These are phyloP conservation scores for Sarocladium strictum DNA, from an alignment of 2,329 filamentous ascomycete species.

Conservation along the genomic window DNA sequence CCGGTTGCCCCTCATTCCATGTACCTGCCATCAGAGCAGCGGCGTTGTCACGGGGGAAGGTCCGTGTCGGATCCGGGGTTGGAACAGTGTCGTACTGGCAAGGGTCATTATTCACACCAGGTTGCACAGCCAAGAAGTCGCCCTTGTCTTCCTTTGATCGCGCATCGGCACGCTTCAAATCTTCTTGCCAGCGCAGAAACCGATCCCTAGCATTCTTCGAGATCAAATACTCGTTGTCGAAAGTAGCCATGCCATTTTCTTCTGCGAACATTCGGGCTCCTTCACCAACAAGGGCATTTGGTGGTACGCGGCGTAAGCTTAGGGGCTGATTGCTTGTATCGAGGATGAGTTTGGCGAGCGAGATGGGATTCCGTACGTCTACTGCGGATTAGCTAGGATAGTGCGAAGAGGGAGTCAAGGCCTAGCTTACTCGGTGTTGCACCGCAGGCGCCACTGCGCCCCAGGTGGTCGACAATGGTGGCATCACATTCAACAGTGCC, in stretches of 20 bases:
- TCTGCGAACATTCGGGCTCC: conserved; percentile 84
- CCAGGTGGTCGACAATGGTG: conserved; percentile 83
- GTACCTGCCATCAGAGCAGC: conserved; percentile 50
- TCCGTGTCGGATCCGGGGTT: conserved; percentile 16
- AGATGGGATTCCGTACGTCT: conserved; percentile 93
- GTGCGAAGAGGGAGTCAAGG: too few relatives aligned
- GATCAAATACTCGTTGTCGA: conserved; percentile 73
- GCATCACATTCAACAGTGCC: conserved; percentile 93
- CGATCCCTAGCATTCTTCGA: conserved; percentile 74
- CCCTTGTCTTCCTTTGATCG: conserved; percentile 26
- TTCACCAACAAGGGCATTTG: conserved; percentile 81
- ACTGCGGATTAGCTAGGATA: conserved; percentile 11
- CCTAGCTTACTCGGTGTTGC: conserved; percentile 80
- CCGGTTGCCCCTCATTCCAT: conserved; percentile 59
- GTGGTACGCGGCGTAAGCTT: conserved; percentile 83
- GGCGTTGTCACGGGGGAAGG: conserved; percentile 39
- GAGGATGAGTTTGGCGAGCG: conserved; percentile 75
- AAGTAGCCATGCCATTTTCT: conserved; percentile 66
- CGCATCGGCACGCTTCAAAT: conserved; percentile 58
- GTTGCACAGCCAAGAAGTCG: conserved; percentile 14
- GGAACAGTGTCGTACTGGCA: not conserved
- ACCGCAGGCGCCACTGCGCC: conserved; percentile 87
- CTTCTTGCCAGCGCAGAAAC: conserved; percentile 71
- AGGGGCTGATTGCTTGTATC: conserved; percentile 70
- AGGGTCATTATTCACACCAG: conserved; percentile 26